These are phyloP conservation scores for Nidula niveotomentosa DNA, from an alignment of 1,284 basidiomycete species.

Conservation along the genomic window DNA sequence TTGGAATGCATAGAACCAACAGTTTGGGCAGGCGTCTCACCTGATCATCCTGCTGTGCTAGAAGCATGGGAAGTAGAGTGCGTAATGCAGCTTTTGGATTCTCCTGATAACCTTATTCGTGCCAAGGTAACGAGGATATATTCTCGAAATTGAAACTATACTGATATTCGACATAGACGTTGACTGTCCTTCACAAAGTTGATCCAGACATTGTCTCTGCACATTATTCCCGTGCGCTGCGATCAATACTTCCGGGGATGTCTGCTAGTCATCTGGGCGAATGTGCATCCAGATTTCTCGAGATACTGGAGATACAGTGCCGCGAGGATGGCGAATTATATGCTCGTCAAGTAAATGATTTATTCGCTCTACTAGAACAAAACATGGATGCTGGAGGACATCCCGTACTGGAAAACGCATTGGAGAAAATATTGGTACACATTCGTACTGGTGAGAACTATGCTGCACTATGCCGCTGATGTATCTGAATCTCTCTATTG, in stretches of 20 bases:
- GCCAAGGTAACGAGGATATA: conserved; percentile 43
- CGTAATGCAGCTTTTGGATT: conserved; percentile 64
- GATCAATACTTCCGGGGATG: conserved; percentile 32
- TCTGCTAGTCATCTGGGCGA: conserved; percentile 33
- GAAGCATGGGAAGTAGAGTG: conserved; percentile 69
- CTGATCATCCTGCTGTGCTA: conserved; percentile 47
- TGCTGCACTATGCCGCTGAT: background rate
- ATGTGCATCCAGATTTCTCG: conserved; percentile 47
- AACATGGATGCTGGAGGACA: conserved; percentile 17
- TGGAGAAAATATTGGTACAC: conserved; percentile 51
- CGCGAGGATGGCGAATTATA: conserved; percentile 58
- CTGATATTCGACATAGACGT: conserved; percentile 40
- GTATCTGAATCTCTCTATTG: conserved; percentile 6
- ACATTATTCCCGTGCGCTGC: conserved; percentile 49
- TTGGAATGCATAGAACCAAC: conserved; percentile 53
- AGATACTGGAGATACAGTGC: conserved; percentile 50
- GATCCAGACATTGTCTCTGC: conserved; percentile 55
- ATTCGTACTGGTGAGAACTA: conserved; percentile 45
- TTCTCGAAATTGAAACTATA: background rate
- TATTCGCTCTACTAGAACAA: conserved; percentile 44
- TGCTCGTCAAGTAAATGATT: conserved; percentile 46
- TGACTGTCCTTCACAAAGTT: conserved; percentile 52
- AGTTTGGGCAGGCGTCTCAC: conserved; percentile 65
- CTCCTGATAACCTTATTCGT: conserved; percentile 56
- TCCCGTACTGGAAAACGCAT: conserved; percentile 49